Base-by-base conservation (phyloP, 1,284 basidiomycete species). In the Chondrostereum purpureum region DNA sequence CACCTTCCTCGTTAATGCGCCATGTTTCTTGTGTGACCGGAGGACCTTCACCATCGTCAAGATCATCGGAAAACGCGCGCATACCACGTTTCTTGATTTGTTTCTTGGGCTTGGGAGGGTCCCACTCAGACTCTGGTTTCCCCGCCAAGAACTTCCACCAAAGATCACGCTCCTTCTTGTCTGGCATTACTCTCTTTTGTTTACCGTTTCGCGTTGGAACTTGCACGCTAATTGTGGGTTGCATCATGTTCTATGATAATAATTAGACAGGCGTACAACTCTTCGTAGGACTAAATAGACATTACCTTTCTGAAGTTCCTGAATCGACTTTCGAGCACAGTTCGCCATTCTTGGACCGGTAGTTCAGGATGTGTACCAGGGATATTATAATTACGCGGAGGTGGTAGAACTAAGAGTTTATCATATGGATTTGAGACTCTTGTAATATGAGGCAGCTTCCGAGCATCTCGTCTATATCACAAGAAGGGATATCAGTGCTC, bases 131-230 rank as follows among this genome's bases (percentile, higher is more conserved):
- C 55, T 79, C 74, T n/a, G 83, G 79, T 51, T 69, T 68, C 19
- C 86, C 86, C 36, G 75, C 64, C 2, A 89, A 61, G 52, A 82
- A 89, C n/a, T 72, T 72, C 86, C 87, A 88, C 86, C 85, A 89
- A 13, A 68, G 61, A 53, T 85, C 81, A 43, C 85, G 70, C 46
- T 84, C 77, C 56, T 76, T 79, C 58, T 73, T 80, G 41, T 84
- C 80, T 16, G 86, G 85, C 51, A 87, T 72, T 23, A 70, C 46
- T 49, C 63, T 72, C 21, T 49, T 60, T 31, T 45, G 41, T 21
- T 52, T 47, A 14, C 54, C 45, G 39, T 58, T 49, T 35, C 61
- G 55, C 54, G 64, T 58, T 33, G 62, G 59, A 44, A 78, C 68
- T 50, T 71, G 64, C 8, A 31, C 27, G 27, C 27, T 31, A 39